Percentiles rank a stretch among this genome's conserved stretches.
phyloP scores from a whole-genome alignment of 164 flowering plant genomes.

The grape (Vitis vinifera) region DNA sequence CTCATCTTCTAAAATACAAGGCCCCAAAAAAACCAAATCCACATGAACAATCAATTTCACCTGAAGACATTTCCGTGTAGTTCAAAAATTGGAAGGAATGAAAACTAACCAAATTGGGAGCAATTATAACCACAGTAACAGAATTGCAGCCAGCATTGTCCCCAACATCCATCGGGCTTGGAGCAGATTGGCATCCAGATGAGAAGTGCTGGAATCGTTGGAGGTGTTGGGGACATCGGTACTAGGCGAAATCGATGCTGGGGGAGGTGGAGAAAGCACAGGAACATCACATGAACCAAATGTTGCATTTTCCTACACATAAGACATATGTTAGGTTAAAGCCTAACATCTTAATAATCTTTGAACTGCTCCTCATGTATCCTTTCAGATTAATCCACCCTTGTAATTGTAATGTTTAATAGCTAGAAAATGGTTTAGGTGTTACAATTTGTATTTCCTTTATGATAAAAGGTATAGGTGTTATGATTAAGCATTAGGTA shows the following conservation, averaged over 20 bases:
- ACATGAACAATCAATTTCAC: background rate
- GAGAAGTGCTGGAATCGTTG: conserved; percentile 3
- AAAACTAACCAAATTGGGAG: background rate
- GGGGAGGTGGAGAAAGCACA: conserved; percentile 49
- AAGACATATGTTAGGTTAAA: background rate
- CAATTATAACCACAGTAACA: conserved; percentile 6
- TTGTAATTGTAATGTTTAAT: too few species aligned
- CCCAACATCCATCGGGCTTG: conserved; percentile 13
- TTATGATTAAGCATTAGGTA: background rate
- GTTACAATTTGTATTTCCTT: background rate
- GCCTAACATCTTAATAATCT: background rate
- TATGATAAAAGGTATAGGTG: background rate
- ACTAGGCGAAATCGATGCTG: conserved; percentile 15
- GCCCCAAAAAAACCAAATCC: too few species aligned
- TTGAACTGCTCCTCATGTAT: background rate
- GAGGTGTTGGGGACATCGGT: too few species aligned
- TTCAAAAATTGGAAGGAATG: background rate
- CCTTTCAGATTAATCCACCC: background rate
- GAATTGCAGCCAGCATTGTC: background rate
- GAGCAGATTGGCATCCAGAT: conserved; percentile 4
- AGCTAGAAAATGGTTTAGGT: background rate
- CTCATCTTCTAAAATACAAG: too few species aligned
- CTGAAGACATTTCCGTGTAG: background rate
- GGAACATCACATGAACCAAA: conserved; percentile 52
- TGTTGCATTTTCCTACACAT: conserved; percentile 36